Base-by-base conservation (phyloP, 1,139 yeast genomes). In the Yamadazyma dushanensis region DNA sequence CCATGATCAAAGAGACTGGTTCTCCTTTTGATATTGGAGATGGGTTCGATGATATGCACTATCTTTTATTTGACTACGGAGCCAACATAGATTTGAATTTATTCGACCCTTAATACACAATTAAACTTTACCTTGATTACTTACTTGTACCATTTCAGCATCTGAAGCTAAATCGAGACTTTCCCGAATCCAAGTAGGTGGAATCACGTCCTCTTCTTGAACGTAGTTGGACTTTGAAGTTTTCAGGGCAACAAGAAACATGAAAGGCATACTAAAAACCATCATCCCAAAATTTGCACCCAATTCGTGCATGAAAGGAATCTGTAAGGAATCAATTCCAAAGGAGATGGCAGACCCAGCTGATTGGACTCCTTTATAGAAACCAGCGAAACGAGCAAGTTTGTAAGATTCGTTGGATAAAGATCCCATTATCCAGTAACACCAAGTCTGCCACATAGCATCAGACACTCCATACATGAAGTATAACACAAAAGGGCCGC, bases 311-410 rank as follows among this genome's bases (percentile, higher is more conserved):
- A 65, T 62, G 56, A 61, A 78, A n/a, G 75, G 59, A 9, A 46
- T 50, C 3, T 51, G 53, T 33, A 61, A 45, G 13, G 78, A 72
- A 51, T 78, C 82, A 43, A 78, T 58, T 45, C 80, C 60, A 82
- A 83, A 78, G 7, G 72, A 74, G 37, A 78, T 61, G 20, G 80
- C 83, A 11, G 80, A 76, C 53, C 80, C 81, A n/a, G 80, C 81
- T 21, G 79, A 72, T 56, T 78, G 83, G 34, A 78, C 57, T 41
- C 81, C 79, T 60, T 78, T 78, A 62, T 76, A 78, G 56, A 74
- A 76, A 26, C 83, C 82, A 33, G 77, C 79, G 48, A 74, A 77
- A 40, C 76, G 59, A 9, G 83, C 80, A 16, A 68, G 57, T 53
- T 69, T 75, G 58, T 73, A 66, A 23, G 81, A 72, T 50, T 73